Evolutionary conservation across 75 land plant genomes (phyloP).

Genomic region (Pinus taeda): DNA sequence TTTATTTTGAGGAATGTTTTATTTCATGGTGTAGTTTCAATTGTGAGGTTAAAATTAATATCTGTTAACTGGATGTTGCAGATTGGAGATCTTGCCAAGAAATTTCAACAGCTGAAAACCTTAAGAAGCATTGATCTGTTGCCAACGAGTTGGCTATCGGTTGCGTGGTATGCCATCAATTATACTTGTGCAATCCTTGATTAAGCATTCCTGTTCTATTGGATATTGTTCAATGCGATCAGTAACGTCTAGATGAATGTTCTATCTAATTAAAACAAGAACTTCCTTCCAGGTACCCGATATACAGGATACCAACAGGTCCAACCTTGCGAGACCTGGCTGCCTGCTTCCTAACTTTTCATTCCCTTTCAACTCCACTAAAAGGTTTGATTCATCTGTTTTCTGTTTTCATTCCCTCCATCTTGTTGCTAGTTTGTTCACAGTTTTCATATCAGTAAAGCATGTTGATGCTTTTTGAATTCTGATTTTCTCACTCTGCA

Average conservation of each 20-base stretch:
- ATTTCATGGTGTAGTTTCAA: background rate
- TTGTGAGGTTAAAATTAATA: background rate
- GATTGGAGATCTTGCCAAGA: slow-evolving; percentile 57
- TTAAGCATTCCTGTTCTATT: background rate
- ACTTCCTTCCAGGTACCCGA: slow-evolving; percentile 63
- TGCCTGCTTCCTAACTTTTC: slow-evolving; percentile 83
- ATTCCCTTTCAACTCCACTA: slow-evolving; percentile 61
- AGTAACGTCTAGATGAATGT: background rate
- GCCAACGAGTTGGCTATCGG: slow-evolving; percentile 83
- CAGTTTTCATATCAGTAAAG: background rate
- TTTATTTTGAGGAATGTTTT: background rate
- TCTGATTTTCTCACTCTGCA: background rate
- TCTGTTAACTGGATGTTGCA: slow-evolving; percentile 8
- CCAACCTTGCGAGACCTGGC: slow-evolving; percentile 73
- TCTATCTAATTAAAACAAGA: background rate
- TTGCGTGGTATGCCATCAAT: slow-evolving; percentile 66
- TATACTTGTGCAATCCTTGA: background rate
- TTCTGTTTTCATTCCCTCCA: background rate
- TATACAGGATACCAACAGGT: slow-evolving; percentile 88
- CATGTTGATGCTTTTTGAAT: background rate
- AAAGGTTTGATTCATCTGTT: slow-evolving; percentile 29
- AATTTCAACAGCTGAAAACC: slow-evolving; percentile 52
- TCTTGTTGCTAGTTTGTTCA: background rate
- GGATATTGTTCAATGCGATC: background rate
- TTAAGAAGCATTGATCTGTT: slow-evolving; percentile 69